Conservation (phyloP, 805 yeast species). For the Tetrapisispora namnaoensis region DNA sequence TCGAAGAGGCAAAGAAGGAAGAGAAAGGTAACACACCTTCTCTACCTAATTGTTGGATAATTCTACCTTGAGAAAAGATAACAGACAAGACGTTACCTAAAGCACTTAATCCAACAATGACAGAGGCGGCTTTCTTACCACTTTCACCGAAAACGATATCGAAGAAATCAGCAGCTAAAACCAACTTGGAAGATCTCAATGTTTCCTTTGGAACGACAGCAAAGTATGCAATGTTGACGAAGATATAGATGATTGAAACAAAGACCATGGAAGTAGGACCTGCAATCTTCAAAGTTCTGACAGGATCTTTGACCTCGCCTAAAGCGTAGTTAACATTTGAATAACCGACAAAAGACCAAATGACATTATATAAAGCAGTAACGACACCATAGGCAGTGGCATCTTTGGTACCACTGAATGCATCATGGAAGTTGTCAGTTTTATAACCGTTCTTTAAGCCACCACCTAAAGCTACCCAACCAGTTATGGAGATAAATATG, state of each 20-base stretch:
- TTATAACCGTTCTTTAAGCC: constrained; percentile 44
- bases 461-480: constrained; percentile 78
- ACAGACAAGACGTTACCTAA: constrained; percentile 76
- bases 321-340: constrained; percentile 77
- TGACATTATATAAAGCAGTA: constrained; percentile 69
- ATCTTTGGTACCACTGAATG: constrained; percentile 42
- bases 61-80: constrained; percentile 72
- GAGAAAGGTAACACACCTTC: constrained; percentile 76
- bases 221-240: constrained; percentile 70
- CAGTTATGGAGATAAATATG: constrained; percentile 59
- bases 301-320: constrained; percentile 70
- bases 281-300: constrained; percentile 55
- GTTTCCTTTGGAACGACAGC: constrained; percentile 69
- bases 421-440: constrained; percentile 50
- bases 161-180: constrained; percentile 70
- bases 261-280: constrained; percentile 63
- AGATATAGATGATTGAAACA: constrained; percentile 58
- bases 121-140: constrained; percentile 67
- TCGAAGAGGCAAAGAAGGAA: constrained; percentile 56
- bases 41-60: constrained; percentile 70
- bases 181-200: constrained; percentile 49
- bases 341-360: constrained; percentile 79
- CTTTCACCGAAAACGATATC: constrained; percentile 56
- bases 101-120: constrained; percentile 72
- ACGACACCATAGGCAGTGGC: constrained; percentile 63